A percentile compares a stretch with the other conserved stretches of the same genome.
These are phyloP conservation scores for Jackrogersella multiformis DNA, from an alignment of 495 filamentous ascomycete species.

Conservation along the genomic window DNA sequence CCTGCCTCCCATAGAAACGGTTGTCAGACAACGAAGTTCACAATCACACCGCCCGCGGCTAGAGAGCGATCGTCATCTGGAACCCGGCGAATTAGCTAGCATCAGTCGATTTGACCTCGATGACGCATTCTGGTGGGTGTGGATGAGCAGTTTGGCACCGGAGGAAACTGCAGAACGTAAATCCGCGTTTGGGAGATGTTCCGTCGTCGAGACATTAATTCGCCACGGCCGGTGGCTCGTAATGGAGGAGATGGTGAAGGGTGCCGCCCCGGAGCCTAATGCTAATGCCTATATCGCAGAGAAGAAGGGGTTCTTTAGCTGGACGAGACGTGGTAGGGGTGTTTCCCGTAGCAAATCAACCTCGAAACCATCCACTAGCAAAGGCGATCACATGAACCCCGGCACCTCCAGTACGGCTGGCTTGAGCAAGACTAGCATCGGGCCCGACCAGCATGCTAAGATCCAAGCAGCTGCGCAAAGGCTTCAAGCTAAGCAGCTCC, in stretches of 20 bases:
- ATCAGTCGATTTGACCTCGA: slow-evolving; percentile 87
- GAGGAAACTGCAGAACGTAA: slow-evolving; percentile 88
- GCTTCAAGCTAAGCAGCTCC: slow-evolving; percentile 68
- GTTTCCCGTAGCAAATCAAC: slow-evolving; percentile 75
- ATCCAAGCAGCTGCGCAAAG: slow-evolving; percentile 89
- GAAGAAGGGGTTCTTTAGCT: slow-evolving; percentile 91
- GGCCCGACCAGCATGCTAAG: slow-evolving; percentile 88
- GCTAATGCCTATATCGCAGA: slow-evolving; percentile 88
- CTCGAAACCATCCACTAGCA: slow-evolving; percentile 55
- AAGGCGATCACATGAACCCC: slow-evolving; percentile 44
- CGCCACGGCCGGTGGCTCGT: slow-evolving; percentile 86
- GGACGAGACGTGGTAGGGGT: slow-evolving; percentile 74
- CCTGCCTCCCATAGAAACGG: slow-evolving; percentile 81
- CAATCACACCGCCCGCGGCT: slow-evolving; percentile 81
- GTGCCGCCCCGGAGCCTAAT: slow-evolving; percentile 85
- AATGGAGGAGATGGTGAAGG: slow-evolving; percentile 95
- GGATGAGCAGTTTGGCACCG: slow-evolving; percentile 94
- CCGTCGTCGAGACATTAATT: slow-evolving; percentile 88
- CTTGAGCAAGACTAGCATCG: slow-evolving; percentile 87
- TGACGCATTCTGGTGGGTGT: slow-evolving; percentile 99
- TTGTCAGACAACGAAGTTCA: slow-evolving; percentile 78
- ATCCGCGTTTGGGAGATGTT: slow-evolving; percentile 92
- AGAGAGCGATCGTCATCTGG: slow-evolving; percentile 71
- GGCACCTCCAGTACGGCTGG: slow-evolving; percentile 54
- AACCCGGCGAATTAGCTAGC: slow-evolving; percentile 93